phyloP scores from a whole-genome alignment of 768 basidiomycete species.

The Panus rudis region DNA sequence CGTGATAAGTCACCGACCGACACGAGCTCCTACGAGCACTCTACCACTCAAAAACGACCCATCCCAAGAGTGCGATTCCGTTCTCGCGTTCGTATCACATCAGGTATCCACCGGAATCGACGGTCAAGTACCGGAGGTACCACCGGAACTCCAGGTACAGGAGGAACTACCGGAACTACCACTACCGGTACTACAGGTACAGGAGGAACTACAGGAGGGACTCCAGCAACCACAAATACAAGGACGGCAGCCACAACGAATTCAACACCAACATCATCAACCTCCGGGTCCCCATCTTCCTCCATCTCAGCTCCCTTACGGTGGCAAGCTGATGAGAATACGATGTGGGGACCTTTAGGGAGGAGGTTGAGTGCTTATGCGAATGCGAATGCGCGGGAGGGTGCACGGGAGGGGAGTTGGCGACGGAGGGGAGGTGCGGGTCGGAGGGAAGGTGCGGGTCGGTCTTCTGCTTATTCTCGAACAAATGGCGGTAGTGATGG shows the following conservation, averaged over 20 bases:
- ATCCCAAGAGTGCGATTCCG: constrained; percentile 52
- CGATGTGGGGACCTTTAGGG: constrained; percentile 54
- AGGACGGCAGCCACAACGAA: too few relatives aligned
- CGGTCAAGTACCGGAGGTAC: constrained; percentile 11
- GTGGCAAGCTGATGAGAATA: constrained; percentile 41
- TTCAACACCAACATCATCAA: constrained; percentile 16
- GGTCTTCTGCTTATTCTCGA: background rate
- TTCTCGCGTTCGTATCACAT: constrained; percentile 72
- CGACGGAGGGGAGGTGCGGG: background rate
- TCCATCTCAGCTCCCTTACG: constrained; percentile 79
- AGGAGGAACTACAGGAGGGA: background rate
- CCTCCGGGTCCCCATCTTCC: constrained; percentile 66
- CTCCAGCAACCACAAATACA: constrained; percentile 22
- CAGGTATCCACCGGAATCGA: constrained; percentile 50
- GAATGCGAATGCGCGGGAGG: constrained; percentile 11
- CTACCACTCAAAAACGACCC: constrained; percentile 1
- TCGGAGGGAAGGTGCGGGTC: constrained; percentile 2
- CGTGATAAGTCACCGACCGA: too few relatives aligned
- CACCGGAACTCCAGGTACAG: constrained; percentile 10
- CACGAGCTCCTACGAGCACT: background rate
- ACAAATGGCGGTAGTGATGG: too few relatives aligned
- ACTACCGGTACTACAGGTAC: constrained; percentile 5
- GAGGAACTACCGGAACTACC: too few relatives aligned
- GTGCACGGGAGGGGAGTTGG: constrained; percentile 9
- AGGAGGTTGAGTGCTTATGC: constrained; percentile 39